Conservation (phyloP, 2,329 filamentous ascomycete genomes). For the Penicillium sp. region DNA sequence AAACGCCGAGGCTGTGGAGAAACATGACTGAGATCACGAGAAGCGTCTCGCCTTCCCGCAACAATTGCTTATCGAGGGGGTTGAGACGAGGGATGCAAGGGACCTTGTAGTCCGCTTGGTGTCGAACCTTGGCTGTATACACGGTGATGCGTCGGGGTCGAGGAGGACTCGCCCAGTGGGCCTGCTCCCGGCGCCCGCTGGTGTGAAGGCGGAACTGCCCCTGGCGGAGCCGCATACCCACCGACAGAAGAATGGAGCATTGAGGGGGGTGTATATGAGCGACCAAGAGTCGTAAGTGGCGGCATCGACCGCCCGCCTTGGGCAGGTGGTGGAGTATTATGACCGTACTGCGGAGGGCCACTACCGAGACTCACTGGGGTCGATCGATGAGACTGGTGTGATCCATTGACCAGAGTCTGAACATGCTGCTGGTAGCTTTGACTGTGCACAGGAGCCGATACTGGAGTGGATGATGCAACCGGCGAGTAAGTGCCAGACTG, state of each 20-base stretch:
- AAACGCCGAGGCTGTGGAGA: not conserved
- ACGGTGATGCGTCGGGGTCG: constrained; percentile 31
- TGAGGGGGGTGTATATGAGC: constrained; percentile 39
- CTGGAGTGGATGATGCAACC: constrained; percentile 25
- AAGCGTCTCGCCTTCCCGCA: constrained; percentile 1
- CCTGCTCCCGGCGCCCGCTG: constrained; percentile 26
- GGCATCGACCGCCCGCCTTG: constrained; percentile 26
- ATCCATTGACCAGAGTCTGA: constrained; percentile 36
- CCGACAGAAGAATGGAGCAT: constrained; percentile 27
- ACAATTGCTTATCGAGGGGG: constrained; percentile 19
- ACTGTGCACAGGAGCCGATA: constrained; percentile 21
- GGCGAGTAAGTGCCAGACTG: constrained; percentile 23
- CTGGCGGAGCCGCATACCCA: constrained; percentile 26
- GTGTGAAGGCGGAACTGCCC: constrained; percentile 25
- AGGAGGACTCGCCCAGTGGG: constrained; percentile 19
- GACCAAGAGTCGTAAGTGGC: constrained; percentile 26
- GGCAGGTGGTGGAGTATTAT: constrained; percentile 31
- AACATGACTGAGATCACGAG: no score
- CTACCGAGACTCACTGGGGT: constrained; percentile 27
- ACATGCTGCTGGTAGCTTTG: constrained; percentile 37
- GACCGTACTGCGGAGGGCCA: constrained; percentile 26
- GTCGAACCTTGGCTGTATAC: constrained; percentile 37
- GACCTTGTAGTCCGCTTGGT: constrained; percentile 24
- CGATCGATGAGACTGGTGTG: constrained; percentile 32
- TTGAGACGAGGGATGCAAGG: constrained; percentile 25